phyloP scores from a whole-genome alignment of 2,329 filamentous ascomycete species.

The Trichoderma oligosporum region DNA sequence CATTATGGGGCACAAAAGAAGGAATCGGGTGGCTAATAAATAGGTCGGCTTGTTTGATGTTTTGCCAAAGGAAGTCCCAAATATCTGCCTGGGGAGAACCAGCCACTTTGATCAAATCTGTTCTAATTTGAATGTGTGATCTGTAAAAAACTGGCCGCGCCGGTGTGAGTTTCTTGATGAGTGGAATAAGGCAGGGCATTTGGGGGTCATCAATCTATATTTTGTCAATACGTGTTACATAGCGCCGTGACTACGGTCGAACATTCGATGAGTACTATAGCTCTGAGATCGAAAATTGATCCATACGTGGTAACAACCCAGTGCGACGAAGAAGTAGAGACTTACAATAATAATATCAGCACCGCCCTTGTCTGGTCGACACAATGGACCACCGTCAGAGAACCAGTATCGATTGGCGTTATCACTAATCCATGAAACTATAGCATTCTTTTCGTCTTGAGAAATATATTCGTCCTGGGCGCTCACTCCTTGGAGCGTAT shows the following conservation, averaged over 20 bases:
- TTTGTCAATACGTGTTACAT: neutral
- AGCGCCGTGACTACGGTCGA: too few relatives aligned
- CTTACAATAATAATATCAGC: conserved; percentile 68
- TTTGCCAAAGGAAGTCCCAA: conserved; percentile 72
- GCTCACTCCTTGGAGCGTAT: conserved; percentile 78
- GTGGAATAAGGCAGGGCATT: conserved; percentile 73
- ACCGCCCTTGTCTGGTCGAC: conserved; percentile 62
- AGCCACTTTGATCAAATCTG: conserved; percentile 61
- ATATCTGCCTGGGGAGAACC: conserved; percentile 67
- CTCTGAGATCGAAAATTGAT: too few relatives aligned
- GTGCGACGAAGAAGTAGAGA: conserved; percentile 10
- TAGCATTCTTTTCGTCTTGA: conserved; percentile 55
- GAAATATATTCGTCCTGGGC: conserved; percentile 61
- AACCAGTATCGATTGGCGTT: conserved; percentile 77
- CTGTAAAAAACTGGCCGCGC: conserved; percentile 75
- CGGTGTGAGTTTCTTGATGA: conserved; percentile 68
- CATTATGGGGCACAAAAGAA: conserved; percentile 66
- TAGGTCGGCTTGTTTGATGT: conserved; percentile 66
- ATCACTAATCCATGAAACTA: conserved; percentile 67
- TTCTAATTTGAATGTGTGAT: conserved; percentile 78
- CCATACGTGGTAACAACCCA: neutral
- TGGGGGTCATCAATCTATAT: conserved; percentile 72
- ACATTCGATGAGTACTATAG: too few relatives aligned
- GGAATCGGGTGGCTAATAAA: conserved; percentile 81
- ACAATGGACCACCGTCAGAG: conserved; percentile 62